Base-by-base conservation (phyloP, 257 asterid genomes). In the Ocimum tenuiflorum region DNA sequence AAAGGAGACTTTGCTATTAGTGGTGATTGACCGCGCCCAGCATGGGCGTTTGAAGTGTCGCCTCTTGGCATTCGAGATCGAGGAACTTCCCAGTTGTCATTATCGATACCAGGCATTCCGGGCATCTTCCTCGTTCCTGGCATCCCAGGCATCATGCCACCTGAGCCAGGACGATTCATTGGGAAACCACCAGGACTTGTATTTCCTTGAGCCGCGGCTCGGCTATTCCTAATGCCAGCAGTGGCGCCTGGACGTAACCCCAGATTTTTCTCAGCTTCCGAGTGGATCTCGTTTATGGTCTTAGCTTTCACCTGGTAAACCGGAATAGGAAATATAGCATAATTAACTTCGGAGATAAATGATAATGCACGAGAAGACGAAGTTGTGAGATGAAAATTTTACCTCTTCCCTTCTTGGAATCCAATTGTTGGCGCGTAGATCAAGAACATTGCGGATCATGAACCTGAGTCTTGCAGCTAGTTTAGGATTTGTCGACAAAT, bases 141-240 rank as follows among this genome's bases (percentile, higher is more conserved):
- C 96, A 85, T 90, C 56, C 99, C 99, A 13, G 99, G 97, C 95
- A 90, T 90, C 96, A 90, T 88, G 46, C 99, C 96, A 59, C 96
- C 96, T 53, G 88, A 20, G 35, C 96, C 96, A 23, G 95, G 95
- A 6, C 92, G 89, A 70, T 80, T 88, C 75, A 88, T 70, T 29
- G 94, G 86, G 74, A 78, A 80, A 48, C 89, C 88, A 38, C 84
- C 77, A 9, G 96, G 88, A 59, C 90, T 80, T 8, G 79, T 58
- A 70, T 48, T 79, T 47, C 94, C 98, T 69, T 77, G 89, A 42
- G 81, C 74, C 55, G 85, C 86, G 57, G 94, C 84, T 61, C 92
- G 87, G 35, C 75, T 77, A 77, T 81, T 85, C 63, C 97, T 82
- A 31, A 94, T 94, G 75, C 81, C 80, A 76, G 97, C 97, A 45